Evolutionary conservation across 176 grass and related monocot species (phyloP).

Genomic region (Cenchrus purpureus): DNA sequence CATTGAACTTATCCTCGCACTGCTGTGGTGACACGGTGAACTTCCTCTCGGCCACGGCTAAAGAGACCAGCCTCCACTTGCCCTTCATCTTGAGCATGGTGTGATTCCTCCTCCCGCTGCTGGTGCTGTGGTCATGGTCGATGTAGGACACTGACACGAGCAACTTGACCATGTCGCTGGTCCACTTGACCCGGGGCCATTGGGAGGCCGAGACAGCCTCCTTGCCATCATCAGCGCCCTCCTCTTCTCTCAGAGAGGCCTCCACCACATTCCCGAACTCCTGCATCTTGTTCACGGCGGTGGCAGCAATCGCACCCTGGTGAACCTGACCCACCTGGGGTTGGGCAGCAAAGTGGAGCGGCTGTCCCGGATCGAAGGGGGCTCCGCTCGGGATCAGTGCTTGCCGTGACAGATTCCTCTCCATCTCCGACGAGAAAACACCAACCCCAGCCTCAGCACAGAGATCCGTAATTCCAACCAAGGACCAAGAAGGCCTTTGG

Average conservation of each 20-base stretch:
- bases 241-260: slow-evolving; percentile 46
- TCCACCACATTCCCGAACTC: slow-evolving; percentile 43
- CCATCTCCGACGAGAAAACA: slow-evolving; percentile 42
- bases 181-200: slow-evolving; percentile 82
- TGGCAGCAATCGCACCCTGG: slow-evolving; percentile 9
- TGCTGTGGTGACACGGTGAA: too few relatives aligned
- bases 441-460: neutral
- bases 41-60: too few relatives aligned
- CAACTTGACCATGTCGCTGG: slow-evolving; percentile 66
- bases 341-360: slow-evolving; percentile 1
- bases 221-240: slow-evolving; percentile 45
- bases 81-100: too few relatives aligned
- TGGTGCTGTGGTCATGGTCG: too few relatives aligned
- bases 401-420: slow-evolving; percentile 46
- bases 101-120: too few relatives aligned
- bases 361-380: slow-evolving; percentile 35
- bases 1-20: too few relatives aligned
- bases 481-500: too few relatives aligned
- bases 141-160: slow-evolving; percentile 43
- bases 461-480: too few relatives aligned
- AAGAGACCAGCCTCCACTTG: too few relatives aligned
- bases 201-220: neutral
- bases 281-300: slow-evolving; percentile 4
- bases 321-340: slow-evolving; percentile 17
- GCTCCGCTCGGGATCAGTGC: slow-evolving; percentile 14